Evolutionary conservation across 305 asterid genomes (phyloP).

Genomic region (Solanum chacoense): DNA sequence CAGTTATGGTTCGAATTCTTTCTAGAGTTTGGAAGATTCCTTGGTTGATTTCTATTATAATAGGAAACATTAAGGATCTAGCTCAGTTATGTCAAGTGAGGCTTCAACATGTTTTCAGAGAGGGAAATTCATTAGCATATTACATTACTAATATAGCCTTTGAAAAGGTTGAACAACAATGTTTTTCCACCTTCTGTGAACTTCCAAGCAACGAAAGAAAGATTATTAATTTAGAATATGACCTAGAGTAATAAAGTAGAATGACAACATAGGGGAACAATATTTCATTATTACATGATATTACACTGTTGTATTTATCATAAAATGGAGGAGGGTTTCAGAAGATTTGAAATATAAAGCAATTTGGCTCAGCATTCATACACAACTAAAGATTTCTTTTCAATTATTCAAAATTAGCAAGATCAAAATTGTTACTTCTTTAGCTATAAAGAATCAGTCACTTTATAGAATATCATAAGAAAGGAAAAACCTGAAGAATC

Average conservation of each 20-base stretch:
- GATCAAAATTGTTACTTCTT: neutral
- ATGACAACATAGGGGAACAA: no score
- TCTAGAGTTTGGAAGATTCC: neutral
- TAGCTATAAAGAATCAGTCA: neutral
- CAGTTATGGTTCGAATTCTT: neutral
- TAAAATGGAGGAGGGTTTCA: neutral
- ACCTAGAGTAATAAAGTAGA: neutral
- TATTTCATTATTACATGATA: neutral
- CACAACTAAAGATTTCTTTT: no score
- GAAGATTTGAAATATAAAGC: no score
- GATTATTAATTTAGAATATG: neutral
- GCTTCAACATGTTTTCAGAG: neutral
- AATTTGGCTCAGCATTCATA: neutral
- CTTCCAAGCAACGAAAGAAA: neutral
- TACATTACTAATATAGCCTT: neutral
- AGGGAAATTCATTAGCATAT: neutral
- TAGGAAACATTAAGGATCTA: neutral
- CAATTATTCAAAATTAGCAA: neutral
- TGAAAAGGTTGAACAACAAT: neutral
- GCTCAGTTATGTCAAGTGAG: neutral
- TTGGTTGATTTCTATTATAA: neutral
- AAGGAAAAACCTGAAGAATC: neutral
- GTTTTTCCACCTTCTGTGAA: neutral
- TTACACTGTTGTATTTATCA: no score
- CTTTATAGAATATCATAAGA: neutral